Evolutionary conservation across 176 grass and related monocot genomes (phyloP), one percentile per base, ranked within the genome.

Genomic region (Aegilops tauschii): DNA sequence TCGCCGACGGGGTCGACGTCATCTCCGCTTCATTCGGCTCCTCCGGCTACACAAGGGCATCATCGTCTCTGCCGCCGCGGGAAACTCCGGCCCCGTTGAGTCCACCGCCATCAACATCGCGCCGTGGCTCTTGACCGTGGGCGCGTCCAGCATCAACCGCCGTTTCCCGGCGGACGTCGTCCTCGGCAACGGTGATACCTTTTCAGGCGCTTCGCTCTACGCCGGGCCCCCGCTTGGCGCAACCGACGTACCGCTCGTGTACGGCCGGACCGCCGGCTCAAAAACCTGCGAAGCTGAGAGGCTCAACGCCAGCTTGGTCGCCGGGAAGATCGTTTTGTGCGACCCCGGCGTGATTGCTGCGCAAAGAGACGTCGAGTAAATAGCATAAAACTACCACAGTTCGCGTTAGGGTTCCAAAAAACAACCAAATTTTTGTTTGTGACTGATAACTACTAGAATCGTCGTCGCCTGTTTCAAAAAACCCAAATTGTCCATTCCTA

Each of bases 241-340:
- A 0, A 16, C 12, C 20, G 1, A 56, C 6, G 2, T 37, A 10
- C 65, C 65, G 0, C 20, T 71, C 2, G 47, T 82, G 1, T 7
- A 27, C 0, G 18, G 30, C 1, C 30, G 30, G 5, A 7, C 35
- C 5, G 34, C 5, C 0, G 67, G 67, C 32, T 39, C 67, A 0
- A n/a, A 2, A 11, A 4, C 5, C 9, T 70, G 67, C 8, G 67
- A 37, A 11, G 32, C 9, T 9, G 32, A 34, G 34, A 70, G 39
- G 9, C 32, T 70, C 0, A 39, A 70, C 17, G 18, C 67, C 67
- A 70, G 1, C 32, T 66, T 44, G 52, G 84, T 91, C 11, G 83
- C 71, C 6, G 89, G 89, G 6, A 94, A 91, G 82, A 94, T 93
- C 42, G 86, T 94, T n/a, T 49, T 91, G 12, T 94, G 89, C 30